Evolutionary conservation across 768 basidiomycete species (phyloP).

Genomic region (Serendipita indica): DNA sequence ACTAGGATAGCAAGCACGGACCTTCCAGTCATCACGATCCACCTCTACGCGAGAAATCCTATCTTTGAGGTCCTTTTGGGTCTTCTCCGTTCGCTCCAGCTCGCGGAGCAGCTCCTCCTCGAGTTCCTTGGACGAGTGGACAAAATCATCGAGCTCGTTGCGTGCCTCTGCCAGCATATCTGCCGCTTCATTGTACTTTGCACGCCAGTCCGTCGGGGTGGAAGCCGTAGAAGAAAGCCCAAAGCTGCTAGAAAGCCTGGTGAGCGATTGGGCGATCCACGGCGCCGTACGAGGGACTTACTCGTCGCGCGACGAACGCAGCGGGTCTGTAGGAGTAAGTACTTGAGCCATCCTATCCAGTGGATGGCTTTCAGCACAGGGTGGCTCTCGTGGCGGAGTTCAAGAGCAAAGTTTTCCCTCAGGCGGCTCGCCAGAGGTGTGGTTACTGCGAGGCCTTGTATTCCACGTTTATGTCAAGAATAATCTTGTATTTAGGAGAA

Average conservation of each 20-base stretch:
- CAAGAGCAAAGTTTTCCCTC: neutral
- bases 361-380: conserved; percentile 3
- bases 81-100: conserved; percentile 72
- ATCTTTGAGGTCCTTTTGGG: conserved; percentile 63
- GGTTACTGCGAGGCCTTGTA: too few species aligned
- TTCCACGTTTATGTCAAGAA: too few species aligned
- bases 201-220: conserved; percentile 19
- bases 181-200: conserved; percentile 28
- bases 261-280: neutral
- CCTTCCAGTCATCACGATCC: conserved; percentile 91
- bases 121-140: conserved; percentile 74
- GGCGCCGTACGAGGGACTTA: neutral
- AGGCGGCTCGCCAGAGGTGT: neutral
- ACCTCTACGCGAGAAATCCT: conserved; percentile 54
- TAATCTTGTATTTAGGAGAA: too few species aligned
- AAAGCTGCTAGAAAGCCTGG: conserved; percentile 7
- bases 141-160: conserved; percentile 75
- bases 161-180: conserved; percentile 77
- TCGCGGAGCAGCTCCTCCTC: conserved; percentile 90
- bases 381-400: neutral
- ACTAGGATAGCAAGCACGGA: conserved; percentile 23
- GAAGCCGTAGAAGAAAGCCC: conserved; percentile 3
- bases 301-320: conserved; percentile 7
- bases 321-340: neutral
- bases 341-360: neutral